Evolutionary conservation across 768 basidiomycete species (phyloP).

Genomic region (Leccinellum rugosiceps): DNA sequence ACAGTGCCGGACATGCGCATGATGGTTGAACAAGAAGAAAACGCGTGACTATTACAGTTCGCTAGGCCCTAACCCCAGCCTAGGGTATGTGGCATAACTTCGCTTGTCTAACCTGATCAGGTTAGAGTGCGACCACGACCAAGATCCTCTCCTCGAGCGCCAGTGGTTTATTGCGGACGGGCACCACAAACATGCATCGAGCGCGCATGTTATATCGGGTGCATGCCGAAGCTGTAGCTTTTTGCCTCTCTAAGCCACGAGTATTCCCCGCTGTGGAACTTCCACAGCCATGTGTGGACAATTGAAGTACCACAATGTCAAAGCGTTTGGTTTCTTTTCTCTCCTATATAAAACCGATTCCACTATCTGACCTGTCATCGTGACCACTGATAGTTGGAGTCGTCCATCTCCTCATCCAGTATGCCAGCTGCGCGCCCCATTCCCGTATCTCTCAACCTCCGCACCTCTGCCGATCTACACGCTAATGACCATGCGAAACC

Average conservation of each 20-base stretch:
- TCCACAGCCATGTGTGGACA: slow-evolving; percentile 20
- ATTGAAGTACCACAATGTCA: slow-evolving; percentile 19
- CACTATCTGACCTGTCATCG: background rate
- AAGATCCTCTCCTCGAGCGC: background rate
- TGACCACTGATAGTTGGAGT: slow-evolving; percentile 2
- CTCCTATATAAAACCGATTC: slow-evolving; percentile 18
- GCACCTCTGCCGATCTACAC: background rate
- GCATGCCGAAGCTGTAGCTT: background rate
- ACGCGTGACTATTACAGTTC: background rate
- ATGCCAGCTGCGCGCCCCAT: slow-evolving; percentile 11
- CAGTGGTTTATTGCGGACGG: background rate
- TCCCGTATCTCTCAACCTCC: slow-evolving; percentile 6
- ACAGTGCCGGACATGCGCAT: background rate
- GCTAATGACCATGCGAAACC: background rate
- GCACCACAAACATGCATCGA: background rate
- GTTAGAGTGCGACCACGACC: background rate
- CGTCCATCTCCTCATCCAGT: background rate
- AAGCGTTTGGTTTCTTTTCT: slow-evolving; percentile 17
- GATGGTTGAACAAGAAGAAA: background rate
- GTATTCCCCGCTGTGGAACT: slow-evolving; percentile 12
- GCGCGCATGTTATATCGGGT: background rate
- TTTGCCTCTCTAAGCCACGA: slow-evolving; percentile 17
- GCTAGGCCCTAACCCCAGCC: slow-evolving; percentile 16
- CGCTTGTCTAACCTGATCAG: no score
- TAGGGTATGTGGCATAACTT: slow-evolving; percentile 7